phyloP scores from a whole-genome alignment of 106 monocot genomes.

The Dendrobium huoshanense region DNA sequence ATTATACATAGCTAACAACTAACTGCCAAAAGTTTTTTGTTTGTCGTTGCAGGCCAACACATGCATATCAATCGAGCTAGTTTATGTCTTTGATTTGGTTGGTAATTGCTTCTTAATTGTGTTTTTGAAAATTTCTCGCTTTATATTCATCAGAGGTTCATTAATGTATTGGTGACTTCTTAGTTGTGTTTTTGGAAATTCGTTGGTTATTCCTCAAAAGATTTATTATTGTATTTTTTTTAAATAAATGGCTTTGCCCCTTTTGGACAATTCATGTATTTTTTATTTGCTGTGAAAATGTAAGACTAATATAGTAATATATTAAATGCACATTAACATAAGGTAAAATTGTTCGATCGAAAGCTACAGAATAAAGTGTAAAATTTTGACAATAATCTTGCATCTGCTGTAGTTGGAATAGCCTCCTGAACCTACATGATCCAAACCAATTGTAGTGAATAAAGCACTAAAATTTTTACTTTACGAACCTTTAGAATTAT shows the following conservation, averaged over 20 bases:
- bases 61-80: slow-evolving; percentile 66
- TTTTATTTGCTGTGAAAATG: neutral
- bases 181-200: neutral
- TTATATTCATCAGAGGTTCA: neutral
- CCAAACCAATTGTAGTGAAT: neutral
- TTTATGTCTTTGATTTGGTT: slow-evolving; percentile 90
- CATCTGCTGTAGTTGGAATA: neutral
- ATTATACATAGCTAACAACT: neutral
- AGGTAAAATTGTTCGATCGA: neutral
- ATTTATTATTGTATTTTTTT: neutral
- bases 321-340: neutral
- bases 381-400: neutral
- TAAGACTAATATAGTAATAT: neutral
- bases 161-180: neutral
- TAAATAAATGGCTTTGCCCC: neutral
- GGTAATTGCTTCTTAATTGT: slow-evolving; percentile 10
- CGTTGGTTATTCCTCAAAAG: neutral
- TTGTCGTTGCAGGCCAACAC: slow-evolving; percentile 56
- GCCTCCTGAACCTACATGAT: neutral
- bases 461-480: neutral
- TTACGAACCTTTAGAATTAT: neutral
- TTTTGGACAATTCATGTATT: neutral
- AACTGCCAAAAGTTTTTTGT: neutral
- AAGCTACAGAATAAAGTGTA: neutral
- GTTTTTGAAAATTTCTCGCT: neutral